These are phyloP conservation scores for Ustilago vetiveriae DNA, from an alignment of 1,284 basidiomycete genomes.

Conservation along the genomic window DNA sequence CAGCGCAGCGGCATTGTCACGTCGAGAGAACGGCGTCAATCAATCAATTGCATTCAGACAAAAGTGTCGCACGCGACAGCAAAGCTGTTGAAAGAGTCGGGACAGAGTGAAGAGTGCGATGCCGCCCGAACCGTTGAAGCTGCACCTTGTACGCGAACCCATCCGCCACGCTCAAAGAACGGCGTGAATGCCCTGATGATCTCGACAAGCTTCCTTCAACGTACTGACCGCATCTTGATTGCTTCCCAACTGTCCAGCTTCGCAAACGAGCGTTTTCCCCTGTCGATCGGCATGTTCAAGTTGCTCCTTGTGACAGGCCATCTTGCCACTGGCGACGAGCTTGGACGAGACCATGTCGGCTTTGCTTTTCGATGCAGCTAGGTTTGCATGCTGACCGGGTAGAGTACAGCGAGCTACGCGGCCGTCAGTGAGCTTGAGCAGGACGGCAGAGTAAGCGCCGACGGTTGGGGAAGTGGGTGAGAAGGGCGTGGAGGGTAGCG, in stretches of 20 bases:
- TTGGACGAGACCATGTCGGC: conserved; percentile 19
- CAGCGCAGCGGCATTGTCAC: too few relatives aligned
- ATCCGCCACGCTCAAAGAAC: too few relatives aligned
- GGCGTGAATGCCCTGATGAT: conserved; percentile 1
- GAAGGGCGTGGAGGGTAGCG: neutral
- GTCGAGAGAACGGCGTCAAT: too few relatives aligned
- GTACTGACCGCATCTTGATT: neutral
- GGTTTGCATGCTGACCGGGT: neutral
- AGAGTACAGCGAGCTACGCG: conserved; percentile 4
- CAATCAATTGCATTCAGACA: too few relatives aligned
- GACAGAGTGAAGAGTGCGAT: too few relatives aligned
- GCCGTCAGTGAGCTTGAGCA: conserved; percentile 12
- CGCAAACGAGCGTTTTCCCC: conserved; percentile 14
- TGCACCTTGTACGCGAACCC: too few relatives aligned
- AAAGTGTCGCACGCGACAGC: too few relatives aligned
- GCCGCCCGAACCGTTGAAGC: too few relatives aligned
- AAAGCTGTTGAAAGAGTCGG: too few relatives aligned
- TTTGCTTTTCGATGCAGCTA: neutral
- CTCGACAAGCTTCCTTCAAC: conserved; percentile 10
- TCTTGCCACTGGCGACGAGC: conserved; percentile 17
- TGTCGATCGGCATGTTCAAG: neutral
- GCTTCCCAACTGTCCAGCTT: conserved; percentile 3
- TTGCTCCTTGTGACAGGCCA: conserved; percentile 1
- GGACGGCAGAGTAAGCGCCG: conserved; percentile 2
- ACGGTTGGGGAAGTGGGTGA: neutral